Base-by-base conservation (phyloP, 2,329 filamentous ascomycete genomes). In the Trichoderma cornu-damae region DNA sequence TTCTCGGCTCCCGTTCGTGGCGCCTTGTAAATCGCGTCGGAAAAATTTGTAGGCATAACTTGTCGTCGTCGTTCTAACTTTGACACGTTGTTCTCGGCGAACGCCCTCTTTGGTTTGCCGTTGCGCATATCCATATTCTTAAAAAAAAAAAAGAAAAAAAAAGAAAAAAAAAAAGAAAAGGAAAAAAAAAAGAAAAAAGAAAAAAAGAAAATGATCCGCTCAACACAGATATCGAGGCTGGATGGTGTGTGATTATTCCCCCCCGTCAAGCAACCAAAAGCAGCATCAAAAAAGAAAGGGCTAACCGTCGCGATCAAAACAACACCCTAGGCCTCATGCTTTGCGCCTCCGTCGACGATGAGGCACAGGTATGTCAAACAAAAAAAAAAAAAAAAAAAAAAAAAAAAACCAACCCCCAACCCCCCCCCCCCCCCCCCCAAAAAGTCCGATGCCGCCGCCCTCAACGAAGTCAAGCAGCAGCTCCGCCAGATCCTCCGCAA, bases 311-410 rank as follows among this genome's bases (percentile, higher is more conserved):
- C n/a, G n/a, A n/a, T n/a, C 22, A 34, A 26, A 42, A 26, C 49
- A 9, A 7, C 14, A 28, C 55, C 32, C 54, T 67, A 96, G 92
- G 93, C 81, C 84, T 97, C 64, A 92, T 96, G 81, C 84, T 99
- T 65, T 93, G 91, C 69, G 93, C 93, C 60, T 96, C 92, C 2
- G 90, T 96, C 67, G 94, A 97, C 73, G 91, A 96, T 71, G 88
- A 90, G 68, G 84, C 90, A 68, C 84, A 89, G 12, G 85, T 87
- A 68, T 60, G 73, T 12, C n/a, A n/a, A n/a, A n/a, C n/a, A n/a
- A n/a, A n/a, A n/a, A 7, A n/a, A 47, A 4, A 8, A 22, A 6
- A 30, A 28, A 7, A n/a, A 47, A 4, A 8, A 22, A 6, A 7
- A n/a, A 47, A 4, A 8, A 22, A 6, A 30, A 28, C 48, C 18